Evolutionary conservation across 345 rosid genomes (phyloP).

Genomic region (Turnera subulata): DNA sequence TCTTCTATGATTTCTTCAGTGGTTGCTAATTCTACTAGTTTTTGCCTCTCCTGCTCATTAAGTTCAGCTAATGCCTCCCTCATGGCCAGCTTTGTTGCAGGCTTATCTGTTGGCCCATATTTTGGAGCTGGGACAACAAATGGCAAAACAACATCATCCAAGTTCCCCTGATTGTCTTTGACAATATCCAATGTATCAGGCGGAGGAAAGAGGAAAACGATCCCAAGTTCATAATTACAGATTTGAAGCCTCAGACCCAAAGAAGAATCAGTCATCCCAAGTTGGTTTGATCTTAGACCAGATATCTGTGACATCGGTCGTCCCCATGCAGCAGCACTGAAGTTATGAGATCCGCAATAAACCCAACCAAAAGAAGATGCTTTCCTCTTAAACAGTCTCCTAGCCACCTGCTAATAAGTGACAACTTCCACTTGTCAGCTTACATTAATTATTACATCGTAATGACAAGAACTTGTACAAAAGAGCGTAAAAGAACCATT

Average conservation of each 20-base stretch:
- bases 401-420: conserved; percentile 70
- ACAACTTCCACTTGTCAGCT: conserved; percentile 9
- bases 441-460: too few species aligned
- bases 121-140: conserved; percentile 77
- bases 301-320: conserved; percentile 42
- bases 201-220: conserved; percentile 75
- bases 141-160: conserved; percentile 68
- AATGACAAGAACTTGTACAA: too few species aligned
- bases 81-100: conserved; percentile 80
- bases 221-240: conserved; percentile 87
- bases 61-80: conserved; percentile 52
- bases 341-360: conserved; percentile 88
- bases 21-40: conserved; percentile 28
- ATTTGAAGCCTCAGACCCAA: conserved; percentile 48
- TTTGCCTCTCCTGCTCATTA: conserved; percentile 29
- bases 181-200: conserved; percentile 22
- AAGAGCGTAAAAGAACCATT: too few species aligned
- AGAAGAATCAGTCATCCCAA: conserved; percentile 17
- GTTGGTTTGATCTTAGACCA: conserved; percentile 30
- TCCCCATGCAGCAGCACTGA: conserved; percentile 97
- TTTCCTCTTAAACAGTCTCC: conserved; percentile 49
- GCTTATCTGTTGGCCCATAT: conserved; percentile 57
- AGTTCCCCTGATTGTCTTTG: conserved; percentile 17
- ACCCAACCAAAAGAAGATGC: conserved; percentile 77
- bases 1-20: conserved; percentile 44